Evolutionary conservation across 1,284 basidiomycete species (phyloP).

Genomic region (Trichosporon sp.): DNA sequence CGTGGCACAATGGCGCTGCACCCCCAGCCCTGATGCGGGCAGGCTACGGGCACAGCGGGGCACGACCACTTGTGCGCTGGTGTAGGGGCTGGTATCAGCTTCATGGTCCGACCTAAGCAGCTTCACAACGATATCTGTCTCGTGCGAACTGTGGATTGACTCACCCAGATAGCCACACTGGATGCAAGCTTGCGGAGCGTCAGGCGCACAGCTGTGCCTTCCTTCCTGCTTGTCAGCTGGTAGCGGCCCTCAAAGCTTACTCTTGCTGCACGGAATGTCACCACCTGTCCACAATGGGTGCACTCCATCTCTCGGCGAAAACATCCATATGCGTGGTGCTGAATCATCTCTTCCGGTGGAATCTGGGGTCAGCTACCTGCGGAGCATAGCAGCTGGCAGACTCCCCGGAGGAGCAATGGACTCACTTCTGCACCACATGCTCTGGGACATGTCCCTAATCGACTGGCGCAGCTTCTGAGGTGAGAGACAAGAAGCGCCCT

Average conservation of each 20-base stretch:
- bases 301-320: constrained; percentile 42
- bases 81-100: background rate
- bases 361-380: constrained; percentile 21
- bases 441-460: constrained; percentile 55
- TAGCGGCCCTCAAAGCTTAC: constrained; percentile 12
- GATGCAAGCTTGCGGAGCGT: background rate
- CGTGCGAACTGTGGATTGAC: background rate
- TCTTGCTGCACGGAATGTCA: constrained; percentile 28
- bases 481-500: constrained; percentile 63
- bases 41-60: constrained; percentile 48
- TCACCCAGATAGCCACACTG: constrained; percentile 1
- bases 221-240: background rate
- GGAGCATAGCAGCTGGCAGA: constrained; percentile 26
- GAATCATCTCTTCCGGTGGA: constrained; percentile 29
- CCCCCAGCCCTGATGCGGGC: constrained; percentile 55
- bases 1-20: constrained; percentile 57
- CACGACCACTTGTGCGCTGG: constrained; percentile 31
- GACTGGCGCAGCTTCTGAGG: constrained; percentile 59
- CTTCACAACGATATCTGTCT: too few relatives aligned
- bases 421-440: constrained; percentile 49
- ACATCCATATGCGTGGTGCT: constrained; percentile 42
- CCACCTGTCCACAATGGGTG: constrained; percentile 24
- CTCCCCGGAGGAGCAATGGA: constrained; percentile 46
- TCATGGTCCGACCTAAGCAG: background rate
- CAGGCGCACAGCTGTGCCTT: background rate